Percentiles rank a stretch among this genome's conserved stretches.
These are phyloP conservation scores for Paracoccidioides lutzii DNA, from an alignment of 2,329 filamentous ascomycete species.

Conservation along the genomic window DNA sequence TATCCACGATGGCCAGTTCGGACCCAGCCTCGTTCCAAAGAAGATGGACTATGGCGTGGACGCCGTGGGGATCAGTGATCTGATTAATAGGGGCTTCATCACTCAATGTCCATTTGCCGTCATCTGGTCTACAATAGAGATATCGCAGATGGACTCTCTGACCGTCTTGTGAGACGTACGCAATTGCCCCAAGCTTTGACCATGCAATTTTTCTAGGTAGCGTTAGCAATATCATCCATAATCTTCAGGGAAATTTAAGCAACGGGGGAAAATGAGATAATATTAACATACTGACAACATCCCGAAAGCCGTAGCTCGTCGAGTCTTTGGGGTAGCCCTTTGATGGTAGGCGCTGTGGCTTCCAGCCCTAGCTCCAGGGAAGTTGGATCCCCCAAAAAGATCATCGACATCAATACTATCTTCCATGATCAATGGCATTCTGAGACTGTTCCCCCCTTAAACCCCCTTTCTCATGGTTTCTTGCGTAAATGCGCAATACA, in stretches of 20 bases:
- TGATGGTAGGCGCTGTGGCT: slow-evolving; percentile 45
- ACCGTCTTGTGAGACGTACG: slow-evolving; percentile 62
- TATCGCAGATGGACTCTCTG: slow-evolving; percentile 58
- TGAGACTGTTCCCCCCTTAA: slow-evolving; percentile 2
- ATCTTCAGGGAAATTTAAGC: not conserved
- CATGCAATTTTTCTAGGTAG: slow-evolving; percentile 60
- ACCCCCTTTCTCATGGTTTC: not conserved
- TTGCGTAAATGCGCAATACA: not conserved
- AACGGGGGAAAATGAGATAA: not conserved
- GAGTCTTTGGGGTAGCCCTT: slow-evolving; percentile 57
- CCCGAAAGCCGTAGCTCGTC: slow-evolving; percentile 64
- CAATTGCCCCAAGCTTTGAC: slow-evolving; percentile 79
- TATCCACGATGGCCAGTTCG: slow-evolving; percentile 74
- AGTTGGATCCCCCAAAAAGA: slow-evolving; percentile 55
- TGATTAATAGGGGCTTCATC: slow-evolving; percentile 54
- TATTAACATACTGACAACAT: slow-evolving; percentile 61
- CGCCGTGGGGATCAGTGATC: slow-evolving; percentile 48
- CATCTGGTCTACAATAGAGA: slow-evolving; percentile 53
- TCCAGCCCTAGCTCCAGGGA: slow-evolving; percentile 44
- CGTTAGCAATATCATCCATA: slow-evolving; percentile 13
- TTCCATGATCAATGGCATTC: slow-evolving; percentile 45
- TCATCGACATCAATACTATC: slow-evolving; percentile 53
- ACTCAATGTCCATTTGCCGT: slow-evolving; percentile 64
- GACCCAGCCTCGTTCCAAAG: slow-evolving; percentile 66
- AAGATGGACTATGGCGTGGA: slow-evolving; percentile 62